Conservation (phyloP, 805 yeast species). For the Candida arabinofermentans region DNA sequence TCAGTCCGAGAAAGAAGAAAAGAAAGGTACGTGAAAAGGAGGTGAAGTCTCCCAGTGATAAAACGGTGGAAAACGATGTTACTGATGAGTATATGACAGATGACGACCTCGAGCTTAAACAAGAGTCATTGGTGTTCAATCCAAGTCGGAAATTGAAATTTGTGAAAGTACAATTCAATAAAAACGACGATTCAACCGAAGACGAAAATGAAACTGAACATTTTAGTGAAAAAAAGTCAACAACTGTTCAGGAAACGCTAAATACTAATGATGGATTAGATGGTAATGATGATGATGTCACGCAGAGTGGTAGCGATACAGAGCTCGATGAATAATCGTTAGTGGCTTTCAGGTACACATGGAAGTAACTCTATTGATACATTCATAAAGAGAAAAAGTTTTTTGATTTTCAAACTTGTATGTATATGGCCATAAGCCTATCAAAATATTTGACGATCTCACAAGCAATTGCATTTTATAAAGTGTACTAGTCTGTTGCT, state of each 20-base stretch:
- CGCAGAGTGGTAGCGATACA: conserved; percentile 2
- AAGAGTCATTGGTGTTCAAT: not conserved
- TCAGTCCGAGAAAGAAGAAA: conserved; percentile 18
- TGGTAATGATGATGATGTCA: not conserved
- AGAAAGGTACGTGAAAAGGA: not conserved
- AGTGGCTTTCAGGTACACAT: no score
- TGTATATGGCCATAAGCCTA: no score
- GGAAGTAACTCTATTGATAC: no score
- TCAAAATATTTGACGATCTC: no score
- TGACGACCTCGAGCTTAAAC: not conserved
- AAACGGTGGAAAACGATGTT: not conserved
- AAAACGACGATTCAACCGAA: not conserved
- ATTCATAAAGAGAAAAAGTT: no score
- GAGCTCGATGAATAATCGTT: conserved; percentile 3
- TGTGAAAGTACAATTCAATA: not conserved
- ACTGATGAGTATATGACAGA: not conserved
- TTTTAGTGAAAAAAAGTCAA: no score
- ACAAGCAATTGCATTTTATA: no score
- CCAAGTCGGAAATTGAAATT: not conserved
- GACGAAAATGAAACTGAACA: no score
- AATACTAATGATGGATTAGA: not conserved
- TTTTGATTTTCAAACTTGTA: no score
- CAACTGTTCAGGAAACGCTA: no score
- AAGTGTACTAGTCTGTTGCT: no score
- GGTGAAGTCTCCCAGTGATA: not conserved